Percentiles rank a stretch among this genome's conserved stretches.
These are phyloP conservation scores for Pleurotus tuber-regium DNA, from an alignment of 768 basidiomycete species.

Conservation along the genomic window DNA sequence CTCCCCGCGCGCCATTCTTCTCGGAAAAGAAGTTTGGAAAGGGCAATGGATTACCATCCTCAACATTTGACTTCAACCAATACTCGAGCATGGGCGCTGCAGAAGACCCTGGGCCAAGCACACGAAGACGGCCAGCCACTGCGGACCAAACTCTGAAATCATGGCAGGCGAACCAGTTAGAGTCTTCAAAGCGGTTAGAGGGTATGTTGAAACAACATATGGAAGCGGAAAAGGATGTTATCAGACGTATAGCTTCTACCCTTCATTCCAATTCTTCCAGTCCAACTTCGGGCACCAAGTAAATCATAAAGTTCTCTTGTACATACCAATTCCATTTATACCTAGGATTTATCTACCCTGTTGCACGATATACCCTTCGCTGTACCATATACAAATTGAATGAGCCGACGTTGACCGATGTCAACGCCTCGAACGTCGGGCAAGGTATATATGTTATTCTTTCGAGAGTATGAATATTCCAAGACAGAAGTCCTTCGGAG, in stretches of 20 bases:
- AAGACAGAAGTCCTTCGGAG: too few species aligned
- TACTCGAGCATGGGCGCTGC: constrained; percentile 39
- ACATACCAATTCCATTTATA: constrained; percentile 18
- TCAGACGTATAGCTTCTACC: constrained; percentile 69
- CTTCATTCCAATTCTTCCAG: constrained; percentile 12
- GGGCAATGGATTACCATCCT: constrained; percentile 34
- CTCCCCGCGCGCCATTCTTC: constrained; percentile 44
- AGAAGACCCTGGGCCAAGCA: constrained; percentile 11
- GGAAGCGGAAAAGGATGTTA: constrained; percentile 76
- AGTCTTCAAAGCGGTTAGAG: constrained; percentile 66
- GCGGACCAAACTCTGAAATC: constrained; percentile 27
- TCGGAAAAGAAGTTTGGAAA: constrained; percentile 39
- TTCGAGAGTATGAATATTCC: too few species aligned
- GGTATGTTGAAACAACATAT: constrained; percentile 82
- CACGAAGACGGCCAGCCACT: constrained; percentile 19
- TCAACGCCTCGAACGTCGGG: too few species aligned
- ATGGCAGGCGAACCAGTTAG: constrained; percentile 40
- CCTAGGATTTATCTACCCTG: constrained; percentile 20
- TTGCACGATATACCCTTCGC: constrained; percentile 12
- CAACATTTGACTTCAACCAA: constrained; percentile 44
- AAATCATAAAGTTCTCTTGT: constrained; percentile 16
- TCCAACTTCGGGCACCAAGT: too few species aligned
- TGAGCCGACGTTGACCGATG: too few species aligned
- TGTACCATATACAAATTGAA: constrained; percentile 8
- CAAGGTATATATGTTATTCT: too few species aligned